These are phyloP conservation scores for Diatrype stigma DNA, from an alignment of 2,329 filamentous ascomycete species.

Conservation along the genomic window DNA sequence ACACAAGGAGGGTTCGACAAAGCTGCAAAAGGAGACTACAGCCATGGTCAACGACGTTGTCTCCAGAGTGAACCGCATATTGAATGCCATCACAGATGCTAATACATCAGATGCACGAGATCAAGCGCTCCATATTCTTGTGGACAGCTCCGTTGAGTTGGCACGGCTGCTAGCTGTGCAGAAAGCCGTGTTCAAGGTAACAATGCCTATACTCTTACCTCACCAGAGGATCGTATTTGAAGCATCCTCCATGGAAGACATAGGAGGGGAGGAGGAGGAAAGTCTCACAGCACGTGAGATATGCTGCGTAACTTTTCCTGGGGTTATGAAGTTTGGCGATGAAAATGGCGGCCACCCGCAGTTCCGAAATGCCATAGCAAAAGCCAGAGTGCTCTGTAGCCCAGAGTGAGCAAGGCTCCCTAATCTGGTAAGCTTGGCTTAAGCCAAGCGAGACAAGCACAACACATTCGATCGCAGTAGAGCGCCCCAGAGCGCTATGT, in stretches of 20 bases:
- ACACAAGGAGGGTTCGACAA: slow-evolving; percentile 46
- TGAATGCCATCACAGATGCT: slow-evolving; percentile 45
- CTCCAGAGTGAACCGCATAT: slow-evolving; percentile 42
- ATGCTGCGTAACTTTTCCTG: slow-evolving; percentile 60
- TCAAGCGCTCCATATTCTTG: slow-evolving; percentile 47
- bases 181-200: slow-evolving; percentile 52
- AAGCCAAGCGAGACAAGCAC: not conserved
- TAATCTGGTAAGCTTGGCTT: not conserved
- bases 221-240: slow-evolving; percentile 56
- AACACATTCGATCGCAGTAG: not conserved
- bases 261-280: slow-evolving; percentile 59
- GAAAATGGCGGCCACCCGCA: slow-evolving; percentile 59
- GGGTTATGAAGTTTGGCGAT: slow-evolving; percentile 60
- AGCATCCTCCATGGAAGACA: slow-evolving; percentile 58
- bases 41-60: slow-evolving; percentile 40
- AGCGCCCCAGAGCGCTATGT: not conserved
- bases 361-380: slow-evolving; percentile 59
- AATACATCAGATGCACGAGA: slow-evolving; percentile 41
- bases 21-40: slow-evolving; percentile 43
- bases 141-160: slow-evolving; percentile 51
- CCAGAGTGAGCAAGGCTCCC: slow-evolving; percentile 34
- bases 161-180: slow-evolving; percentile 54
- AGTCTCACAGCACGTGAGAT: slow-evolving; percentile 49
- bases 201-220: slow-evolving; percentile 50
- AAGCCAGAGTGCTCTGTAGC: slow-evolving; percentile 60